Conservation (phyloP, 306 rosid species). For the Astragalus glycyphyllos region DNA sequence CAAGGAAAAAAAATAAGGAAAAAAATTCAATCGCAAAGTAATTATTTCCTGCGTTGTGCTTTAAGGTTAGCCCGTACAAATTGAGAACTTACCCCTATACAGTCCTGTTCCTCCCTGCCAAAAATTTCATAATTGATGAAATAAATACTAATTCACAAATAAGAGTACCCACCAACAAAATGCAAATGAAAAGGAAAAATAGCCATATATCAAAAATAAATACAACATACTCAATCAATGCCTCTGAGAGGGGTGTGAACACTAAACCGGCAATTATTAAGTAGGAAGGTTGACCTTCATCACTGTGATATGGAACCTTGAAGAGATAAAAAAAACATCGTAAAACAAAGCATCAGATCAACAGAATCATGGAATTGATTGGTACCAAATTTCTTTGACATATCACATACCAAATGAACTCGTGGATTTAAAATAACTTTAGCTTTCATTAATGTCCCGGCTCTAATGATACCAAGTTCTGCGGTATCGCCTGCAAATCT, state of each 20-base stretch:
- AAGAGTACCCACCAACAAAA: background rate
- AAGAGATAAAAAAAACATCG: slow-evolving; percentile 30
- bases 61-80: slow-evolving; percentile 17
- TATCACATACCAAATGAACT: slow-evolving; percentile 88
- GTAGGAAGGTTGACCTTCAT: slow-evolving; percentile 93
- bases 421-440: slow-evolving; percentile 77
- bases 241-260: slow-evolving; percentile 97
- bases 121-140: slow-evolving; percentile 42
- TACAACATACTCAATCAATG: slow-evolving; percentile 83
- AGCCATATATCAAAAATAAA: slow-evolving; percentile 25
- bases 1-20: slow-evolving; percentile 31
- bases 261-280: slow-evolving; percentile 93
- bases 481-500: slow-evolving; percentile 95
- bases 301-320: slow-evolving; percentile 90
- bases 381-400: slow-evolving; percentile 33
- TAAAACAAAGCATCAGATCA: slow-evolving; percentile 43
- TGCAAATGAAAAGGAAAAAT: background rate
- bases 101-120: slow-evolving; percentile 88
- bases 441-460: slow-evolving; percentile 67
- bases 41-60: slow-evolving; percentile 18
- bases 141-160: slow-evolving; percentile 32
- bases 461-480: slow-evolving; percentile 89
- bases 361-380: slow-evolving; percentile 38
- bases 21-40: slow-evolving; percentile 34
- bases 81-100: slow-evolving; percentile 75